Percentiles rank a stretch among this genome's conserved stretches.
Evolutionary conservation across 228 moss, liverwort and hornwort genomes (phyloP).

Genomic region (Sphagnum fallax): DNA sequence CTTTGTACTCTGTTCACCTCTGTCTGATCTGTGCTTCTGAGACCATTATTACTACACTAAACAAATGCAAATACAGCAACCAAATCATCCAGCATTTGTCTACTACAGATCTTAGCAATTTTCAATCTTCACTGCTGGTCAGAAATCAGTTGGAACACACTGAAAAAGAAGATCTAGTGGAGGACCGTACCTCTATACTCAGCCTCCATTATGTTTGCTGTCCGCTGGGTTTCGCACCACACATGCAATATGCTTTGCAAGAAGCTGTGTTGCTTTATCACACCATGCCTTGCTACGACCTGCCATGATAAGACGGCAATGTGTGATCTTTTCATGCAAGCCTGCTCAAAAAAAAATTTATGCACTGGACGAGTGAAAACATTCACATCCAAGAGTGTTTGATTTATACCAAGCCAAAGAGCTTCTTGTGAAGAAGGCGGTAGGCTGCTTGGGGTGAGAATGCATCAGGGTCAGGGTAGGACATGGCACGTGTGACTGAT

Average conservation of each 20-base stretch:
- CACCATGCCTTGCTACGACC: slow-evolving; percentile 72
- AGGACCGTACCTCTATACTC: slow-evolving; percentile 27
- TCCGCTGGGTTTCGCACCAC: slow-evolving; percentile 68
- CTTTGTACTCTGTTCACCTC: too few species aligned
- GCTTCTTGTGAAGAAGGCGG: slow-evolving; percentile 47
- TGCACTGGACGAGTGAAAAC: neutral
- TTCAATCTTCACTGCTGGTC: too few species aligned
- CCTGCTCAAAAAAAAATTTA: neutral
- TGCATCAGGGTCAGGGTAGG: slow-evolving; percentile 42
- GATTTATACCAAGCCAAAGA: slow-evolving; percentile 54
- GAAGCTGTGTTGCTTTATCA: slow-evolving; percentile 51
- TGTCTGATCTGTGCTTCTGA: too few species aligned
- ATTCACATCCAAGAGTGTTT: too few species aligned
- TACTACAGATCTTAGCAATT: too few species aligned
- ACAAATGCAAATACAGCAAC: too few species aligned
- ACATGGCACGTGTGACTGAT: slow-evolving; percentile 76
- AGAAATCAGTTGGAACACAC: too few species aligned
- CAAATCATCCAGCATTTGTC: too few species aligned
- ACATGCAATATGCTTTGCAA: slow-evolving; percentile 62
- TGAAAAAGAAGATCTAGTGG: neutral
- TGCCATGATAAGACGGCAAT: slow-evolving; percentile 2
- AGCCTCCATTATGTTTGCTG: slow-evolving; percentile 47
- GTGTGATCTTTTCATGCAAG: neutral
- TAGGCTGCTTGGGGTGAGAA: slow-evolving; percentile 42
- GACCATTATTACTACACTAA: too few species aligned